Percentiles rank a stretch among this genome's conserved stretches.
Evolutionary conservation across 352 stramenopile species (phyloP).

Genomic region (Phytophthora pinifolia): DNA sequence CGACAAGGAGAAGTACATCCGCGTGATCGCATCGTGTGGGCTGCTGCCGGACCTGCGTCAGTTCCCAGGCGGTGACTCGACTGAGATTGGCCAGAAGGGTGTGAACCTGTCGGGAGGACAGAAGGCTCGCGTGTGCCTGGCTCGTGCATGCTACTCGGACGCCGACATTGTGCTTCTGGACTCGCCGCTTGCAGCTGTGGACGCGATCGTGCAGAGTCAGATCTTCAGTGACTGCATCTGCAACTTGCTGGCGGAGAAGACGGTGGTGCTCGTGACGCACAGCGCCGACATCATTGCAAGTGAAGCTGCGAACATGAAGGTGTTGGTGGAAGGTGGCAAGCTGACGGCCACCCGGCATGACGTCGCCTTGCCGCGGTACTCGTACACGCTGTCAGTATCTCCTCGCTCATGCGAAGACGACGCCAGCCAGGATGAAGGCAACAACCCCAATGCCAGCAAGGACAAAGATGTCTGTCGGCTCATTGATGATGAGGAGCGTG

Average conservation of each 20-base stretch:
- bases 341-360: slow-evolving; percentile 20
- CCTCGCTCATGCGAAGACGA: slow-evolving; percentile 2
- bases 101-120: slow-evolving; percentile 95
- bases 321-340: slow-evolving; percentile 29
- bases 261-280: slow-evolving; percentile 91
- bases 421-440: slow-evolving; percentile 5
- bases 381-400: slow-evolving; percentile 14
- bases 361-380: slow-evolving; percentile 6
- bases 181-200: slow-evolving; percentile 90
- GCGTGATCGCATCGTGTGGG: slow-evolving; percentile 69
- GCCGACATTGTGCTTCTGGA: slow-evolving; percentile 86
- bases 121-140: slow-evolving; percentile 75
- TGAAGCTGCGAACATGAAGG: slow-evolving; percentile 27
- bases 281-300: slow-evolving; percentile 58
- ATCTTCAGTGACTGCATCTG: slow-evolving; percentile 69
- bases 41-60: slow-evolving; percentile 41
- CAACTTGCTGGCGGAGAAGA: slow-evolving; percentile 37
- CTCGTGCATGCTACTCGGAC: slow-evolving; percentile 59
- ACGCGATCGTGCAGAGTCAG: slow-evolving; percentile 91
- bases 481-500: slow-evolving; percentile 45
- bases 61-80: slow-evolving; percentile 86
- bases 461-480: slow-evolving; percentile 19
- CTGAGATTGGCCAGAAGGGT: slow-evolving; percentile 94
- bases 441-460: neutral
- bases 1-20: slow-evolving; percentile 44